phyloP scores from a whole-genome alignment of 2,329 filamentous ascomycete species.

The Exophiala calicioides region DNA sequence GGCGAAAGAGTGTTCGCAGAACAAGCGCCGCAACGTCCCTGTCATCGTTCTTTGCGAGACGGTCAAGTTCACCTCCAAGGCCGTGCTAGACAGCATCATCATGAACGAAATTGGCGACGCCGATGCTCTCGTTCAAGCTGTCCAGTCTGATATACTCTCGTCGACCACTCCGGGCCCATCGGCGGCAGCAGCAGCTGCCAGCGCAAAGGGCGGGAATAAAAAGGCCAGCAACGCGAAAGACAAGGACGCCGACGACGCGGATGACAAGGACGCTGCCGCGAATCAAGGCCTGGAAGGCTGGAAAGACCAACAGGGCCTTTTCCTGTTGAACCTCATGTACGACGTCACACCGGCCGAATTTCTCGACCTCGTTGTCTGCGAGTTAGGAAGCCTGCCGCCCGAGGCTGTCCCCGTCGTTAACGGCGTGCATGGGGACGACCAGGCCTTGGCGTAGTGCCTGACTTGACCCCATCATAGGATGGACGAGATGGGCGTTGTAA shows the following conservation, averaged over 20 bases:
- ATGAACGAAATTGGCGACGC: conserved; percentile 87
- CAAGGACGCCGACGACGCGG: conserved; percentile 31
- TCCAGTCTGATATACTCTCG: conserved; percentile 22
- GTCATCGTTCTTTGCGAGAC: conserved; percentile 92
- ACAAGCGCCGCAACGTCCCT: conserved; percentile 61
- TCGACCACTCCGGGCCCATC: conserved; percentile 34
- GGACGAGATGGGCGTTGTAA: no score
- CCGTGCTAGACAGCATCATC: conserved; percentile 88
- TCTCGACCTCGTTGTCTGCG: conserved; percentile 85
- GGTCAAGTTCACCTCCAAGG: conserved; percentile 89
- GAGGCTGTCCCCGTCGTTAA: conserved; percentile 74
- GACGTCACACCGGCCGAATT: conserved; percentile 88
- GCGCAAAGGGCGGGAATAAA: conserved; percentile 21
- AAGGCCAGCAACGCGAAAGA: conserved; percentile 35
- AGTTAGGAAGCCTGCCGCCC: conserved; percentile 82
- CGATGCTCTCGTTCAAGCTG: conserved; percentile 58
- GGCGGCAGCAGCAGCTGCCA: conserved; percentile 8
- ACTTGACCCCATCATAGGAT: no score
- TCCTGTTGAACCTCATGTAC: conserved; percentile 76
- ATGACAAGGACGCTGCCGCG: conserved; percentile 30
- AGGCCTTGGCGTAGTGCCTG: conserved; percentile 21
- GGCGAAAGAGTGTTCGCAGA: conserved; percentile 61
- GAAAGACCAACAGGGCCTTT: conserved; percentile 60
- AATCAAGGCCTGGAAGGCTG: conserved; percentile 51
- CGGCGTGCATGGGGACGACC: conserved; percentile 31